These are phyloP conservation scores for Ophiognomonia clavigignenti-juglandacearum DNA, from an alignment of 2,329 filamentous ascomycete species.

Conservation along the genomic window DNA sequence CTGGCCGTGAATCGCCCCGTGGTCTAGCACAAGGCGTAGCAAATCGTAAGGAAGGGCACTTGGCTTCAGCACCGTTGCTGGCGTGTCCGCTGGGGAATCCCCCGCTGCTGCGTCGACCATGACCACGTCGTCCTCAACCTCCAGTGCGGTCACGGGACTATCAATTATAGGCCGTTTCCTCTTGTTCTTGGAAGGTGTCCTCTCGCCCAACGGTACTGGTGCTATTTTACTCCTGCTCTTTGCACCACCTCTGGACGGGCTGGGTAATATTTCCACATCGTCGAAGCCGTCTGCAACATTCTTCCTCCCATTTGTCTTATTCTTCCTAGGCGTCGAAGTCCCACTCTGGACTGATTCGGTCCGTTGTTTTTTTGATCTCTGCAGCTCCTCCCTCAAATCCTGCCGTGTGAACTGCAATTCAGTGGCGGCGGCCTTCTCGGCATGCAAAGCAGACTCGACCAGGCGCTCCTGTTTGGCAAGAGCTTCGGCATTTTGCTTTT, in stretches of 20 bases:
- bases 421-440: slow-evolving; percentile 60
- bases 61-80: slow-evolving; percentile 17
- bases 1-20: slow-evolving; percentile 49
- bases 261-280: slow-evolving; percentile 52
- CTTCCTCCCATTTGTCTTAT: slow-evolving; percentile 45
- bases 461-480: slow-evolving; percentile 58
- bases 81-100: not conserved
- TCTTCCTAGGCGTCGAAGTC: slow-evolving; percentile 57
- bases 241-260: slow-evolving; percentile 43
- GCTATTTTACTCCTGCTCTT: slow-evolving; percentile 32
- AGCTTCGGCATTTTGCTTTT: slow-evolving; percentile 60
- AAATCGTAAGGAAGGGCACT: slow-evolving; percentile 16
- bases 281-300: slow-evolving; percentile 72
- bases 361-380: slow-evolving; percentile 34
- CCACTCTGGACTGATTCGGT: slow-evolving; percentile 36
- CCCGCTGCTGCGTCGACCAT: slow-evolving; percentile 9
- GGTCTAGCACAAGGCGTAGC: slow-evolving; percentile 59
- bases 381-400: slow-evolving; percentile 60
- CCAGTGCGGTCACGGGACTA: slow-evolving; percentile 61
- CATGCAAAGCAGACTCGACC: slow-evolving; percentile 59
- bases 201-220: slow-evolving; percentile 40
- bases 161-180: slow-evolving; percentile 62
- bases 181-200: slow-evolving; percentile 64
- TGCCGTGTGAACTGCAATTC: slow-evolving; percentile 70
- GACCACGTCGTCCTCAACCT: slow-evolving; percentile 40